These are phyloP conservation scores for Salicornia ramosissima DNA, from an alignment of 148 eudicot species.

Conservation along the genomic window DNA sequence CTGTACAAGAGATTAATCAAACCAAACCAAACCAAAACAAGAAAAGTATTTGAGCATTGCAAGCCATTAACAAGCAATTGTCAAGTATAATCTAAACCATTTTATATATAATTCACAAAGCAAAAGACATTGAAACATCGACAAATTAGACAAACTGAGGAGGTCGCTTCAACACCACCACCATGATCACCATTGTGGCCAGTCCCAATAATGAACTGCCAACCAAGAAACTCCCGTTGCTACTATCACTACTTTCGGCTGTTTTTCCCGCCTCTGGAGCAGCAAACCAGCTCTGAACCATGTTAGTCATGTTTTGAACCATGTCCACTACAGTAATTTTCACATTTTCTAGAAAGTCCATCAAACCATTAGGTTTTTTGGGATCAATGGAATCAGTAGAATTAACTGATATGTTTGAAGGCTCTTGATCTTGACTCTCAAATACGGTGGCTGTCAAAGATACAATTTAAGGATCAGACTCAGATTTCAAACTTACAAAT, in stretches of 20 bases:
- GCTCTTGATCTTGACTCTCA: constrained; percentile 11
- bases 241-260: constrained; percentile 4
- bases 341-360: constrained; percentile 32
- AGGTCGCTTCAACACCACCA: constrained; percentile 51
- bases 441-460: constrained; percentile 20
- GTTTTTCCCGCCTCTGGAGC: constrained; percentile 11
- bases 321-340: constrained; percentile 44
- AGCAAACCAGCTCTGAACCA: constrained; percentile 43
- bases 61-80: not conserved
- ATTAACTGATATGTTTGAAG: constrained; percentile 20
- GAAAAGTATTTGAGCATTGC: not conserved
- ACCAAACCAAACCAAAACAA: not conserved
- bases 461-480: not conserved
- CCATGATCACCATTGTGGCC: constrained; percentile 70
- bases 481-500: not conserved
- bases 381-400: constrained; percentile 20
- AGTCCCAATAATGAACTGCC: constrained; percentile 57
- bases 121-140: constrained; percentile 33
- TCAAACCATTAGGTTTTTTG: constrained; percentile 26
- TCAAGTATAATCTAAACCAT: not conserved
- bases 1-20: constrained; percentile 3
- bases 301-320: constrained; percentile 51
- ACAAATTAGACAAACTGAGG: constrained; percentile 34
- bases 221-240: constrained; percentile 21
- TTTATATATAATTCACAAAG: not conserved